Conservation (phyloP, 768 basidiomycete species). For the Strobilomyces dryophilus region DNA sequence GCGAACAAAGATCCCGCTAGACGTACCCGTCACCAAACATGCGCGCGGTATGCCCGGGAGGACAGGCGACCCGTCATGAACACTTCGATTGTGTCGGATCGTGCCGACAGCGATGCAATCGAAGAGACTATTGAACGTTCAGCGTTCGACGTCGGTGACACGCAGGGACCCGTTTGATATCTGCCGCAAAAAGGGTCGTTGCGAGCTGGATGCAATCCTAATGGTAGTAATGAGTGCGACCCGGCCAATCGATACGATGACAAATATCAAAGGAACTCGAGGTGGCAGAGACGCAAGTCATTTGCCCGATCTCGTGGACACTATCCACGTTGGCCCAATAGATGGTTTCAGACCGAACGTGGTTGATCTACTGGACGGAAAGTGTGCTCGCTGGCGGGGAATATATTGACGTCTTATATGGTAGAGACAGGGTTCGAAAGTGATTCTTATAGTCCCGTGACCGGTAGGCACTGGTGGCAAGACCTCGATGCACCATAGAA, state of each 20-base stretch:
- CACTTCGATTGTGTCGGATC: background rate
- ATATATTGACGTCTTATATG: background rate
- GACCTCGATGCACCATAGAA: background rate
- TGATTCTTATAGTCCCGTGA: background rate
- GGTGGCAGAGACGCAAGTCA: slow-evolving; percentile 44
- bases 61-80: slow-evolving; percentile 1
- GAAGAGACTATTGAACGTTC: slow-evolving; percentile 41
- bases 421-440: background rate
- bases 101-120: background rate
- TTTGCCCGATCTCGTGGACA: slow-evolving; percentile 45
- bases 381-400: background rate
- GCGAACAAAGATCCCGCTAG: background rate
- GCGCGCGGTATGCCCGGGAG: background rate
- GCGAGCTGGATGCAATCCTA: slow-evolving; percentile 62
- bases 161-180: slow-evolving; percentile 57
- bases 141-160: slow-evolving; percentile 44
- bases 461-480: background rate
- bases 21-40: too few species aligned
- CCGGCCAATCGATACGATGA: slow-evolving; percentile 41
- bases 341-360: slow-evolving; percentile 14
- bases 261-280: slow-evolving; percentile 25
- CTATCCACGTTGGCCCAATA: background rate
- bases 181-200: slow-evolving; percentile 35
- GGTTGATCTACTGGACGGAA: background rate
- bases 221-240: slow-evolving; percentile 50